A percentile compares a stretch with the other conserved stretches of the same genome.
Evolutionary conservation across 768 basidiomycete species (phyloP).

Genomic region (Mycena albidolilacea): DNA sequence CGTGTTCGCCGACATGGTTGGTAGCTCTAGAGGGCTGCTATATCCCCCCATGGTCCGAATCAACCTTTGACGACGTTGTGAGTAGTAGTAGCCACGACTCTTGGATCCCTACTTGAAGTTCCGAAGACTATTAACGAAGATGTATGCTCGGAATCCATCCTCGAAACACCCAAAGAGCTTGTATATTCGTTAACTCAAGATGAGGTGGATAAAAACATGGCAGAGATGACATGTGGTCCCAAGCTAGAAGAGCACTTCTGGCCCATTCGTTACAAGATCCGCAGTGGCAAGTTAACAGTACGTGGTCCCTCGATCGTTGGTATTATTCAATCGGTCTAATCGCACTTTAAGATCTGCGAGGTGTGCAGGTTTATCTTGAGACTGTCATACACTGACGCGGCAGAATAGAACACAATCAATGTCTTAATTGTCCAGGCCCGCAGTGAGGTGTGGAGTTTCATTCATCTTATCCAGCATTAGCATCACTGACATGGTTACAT

Average conservation of each 20-base stretch:
- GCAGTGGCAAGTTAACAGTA: conserved; percentile 17
- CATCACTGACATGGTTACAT: too few species aligned
- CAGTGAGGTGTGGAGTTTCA: conserved; percentile 1
- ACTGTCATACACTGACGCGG: background rate
- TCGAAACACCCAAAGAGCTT: conserved; percentile 2
- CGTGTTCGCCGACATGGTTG: background rate
- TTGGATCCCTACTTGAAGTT: background rate
- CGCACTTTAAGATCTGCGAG: conserved; percentile 18
- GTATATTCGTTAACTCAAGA: conserved; percentile 3
- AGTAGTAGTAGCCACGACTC: background rate
- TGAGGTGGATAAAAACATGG: background rate
- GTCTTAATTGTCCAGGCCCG: conserved; percentile 23
- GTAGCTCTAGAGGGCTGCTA: conserved; percentile 9
- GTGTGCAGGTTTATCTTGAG: background rate
- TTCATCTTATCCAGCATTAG: background rate
- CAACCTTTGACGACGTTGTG: background rate
- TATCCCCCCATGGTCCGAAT: background rate
- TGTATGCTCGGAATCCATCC: background rate
- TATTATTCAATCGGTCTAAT: background rate
- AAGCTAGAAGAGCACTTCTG: conserved; percentile 29
- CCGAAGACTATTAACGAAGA: background rate
- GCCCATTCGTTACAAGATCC: conserved; percentile 29
- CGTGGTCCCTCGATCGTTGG: background rate
- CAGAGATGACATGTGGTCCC: conserved; percentile 29
- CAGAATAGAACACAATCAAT: conserved; percentile 7